Conservation (phyloP, 164 flowering plant species). For the Houttuynia cordata region DNA sequence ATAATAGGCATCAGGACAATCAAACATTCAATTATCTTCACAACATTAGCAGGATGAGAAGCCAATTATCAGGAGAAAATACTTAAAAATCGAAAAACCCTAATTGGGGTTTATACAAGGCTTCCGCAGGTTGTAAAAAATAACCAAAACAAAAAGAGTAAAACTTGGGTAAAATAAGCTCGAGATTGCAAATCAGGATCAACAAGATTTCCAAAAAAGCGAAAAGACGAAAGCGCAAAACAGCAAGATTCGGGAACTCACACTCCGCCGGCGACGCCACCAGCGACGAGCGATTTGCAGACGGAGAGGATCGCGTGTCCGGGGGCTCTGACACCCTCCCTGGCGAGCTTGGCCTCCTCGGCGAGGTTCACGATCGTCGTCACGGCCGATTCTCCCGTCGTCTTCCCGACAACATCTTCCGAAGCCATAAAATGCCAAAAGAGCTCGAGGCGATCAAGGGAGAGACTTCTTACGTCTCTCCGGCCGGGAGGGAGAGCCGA, state of each 20-base stretch:
- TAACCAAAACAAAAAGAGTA: too few species aligned
- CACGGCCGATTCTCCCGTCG: slow-evolving; percentile 65
- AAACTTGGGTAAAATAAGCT: too few species aligned
- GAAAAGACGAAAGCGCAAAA: neutral
- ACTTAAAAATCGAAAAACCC: neutral
- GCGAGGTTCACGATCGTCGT: slow-evolving; percentile 81
- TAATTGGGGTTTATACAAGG: neutral
- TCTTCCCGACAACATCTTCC: slow-evolving; percentile 49
- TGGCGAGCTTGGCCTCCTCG: slow-evolving; percentile 81
- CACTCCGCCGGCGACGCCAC: slow-evolving; percentile 97
- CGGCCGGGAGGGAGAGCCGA: neutral
- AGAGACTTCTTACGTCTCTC: too few species aligned
- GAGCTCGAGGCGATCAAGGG: too few species aligned
- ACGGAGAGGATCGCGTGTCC: slow-evolving; percentile 44
- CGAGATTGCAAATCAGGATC: neutral
- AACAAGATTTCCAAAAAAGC: neutral
- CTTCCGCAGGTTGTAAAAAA: too few species aligned
- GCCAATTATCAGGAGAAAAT: neutral
- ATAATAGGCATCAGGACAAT: too few species aligned
- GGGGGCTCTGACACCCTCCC: slow-evolving; percentile 76
- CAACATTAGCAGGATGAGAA: neutral
- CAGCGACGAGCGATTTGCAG: slow-evolving; percentile 87
- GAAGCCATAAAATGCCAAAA: slow-evolving; percentile 34
- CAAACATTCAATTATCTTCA: neutral
- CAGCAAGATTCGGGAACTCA: slow-evolving; percentile 21